Percentiles rank a stretch among this genome's conserved stretches.
phyloP scores from a whole-genome alignment of 805 yeast genomes.

The Yamadazyma insecticola region DNA sequence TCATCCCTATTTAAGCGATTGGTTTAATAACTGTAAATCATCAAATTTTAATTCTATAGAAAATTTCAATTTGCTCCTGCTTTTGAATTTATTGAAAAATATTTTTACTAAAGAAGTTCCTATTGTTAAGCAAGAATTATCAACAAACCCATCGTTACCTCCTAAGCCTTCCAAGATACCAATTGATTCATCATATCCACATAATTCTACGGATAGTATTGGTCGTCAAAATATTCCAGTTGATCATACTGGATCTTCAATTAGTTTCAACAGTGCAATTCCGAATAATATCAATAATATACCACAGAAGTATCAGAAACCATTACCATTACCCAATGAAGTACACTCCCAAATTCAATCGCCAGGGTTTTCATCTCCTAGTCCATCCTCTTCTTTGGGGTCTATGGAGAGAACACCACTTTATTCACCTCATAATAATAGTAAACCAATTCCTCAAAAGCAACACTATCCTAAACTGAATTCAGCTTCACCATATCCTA shows the following conservation, averaged over 20 bases:
- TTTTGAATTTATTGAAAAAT: constrained; percentile 26
- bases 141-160: constrained; percentile 4
- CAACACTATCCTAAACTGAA: too few species aligned
- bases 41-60: constrained; percentile 3
- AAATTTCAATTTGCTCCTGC: constrained; percentile 23
- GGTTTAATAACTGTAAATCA: constrained; percentile 34
- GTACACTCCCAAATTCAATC: neutral
- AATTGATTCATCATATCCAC: neutral
- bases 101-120: constrained; percentile 43
- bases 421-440: too few species aligned
- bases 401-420: too few species aligned
- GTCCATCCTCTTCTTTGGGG: neutral
- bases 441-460: too few species aligned
- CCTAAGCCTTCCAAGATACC: constrained; percentile 14
- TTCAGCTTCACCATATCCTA: neutral
- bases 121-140: constrained; percentile 26
- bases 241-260: neutral
- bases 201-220: neutral
- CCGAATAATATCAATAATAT: constrained; percentile 1
- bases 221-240: neutral
- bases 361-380: neutral
- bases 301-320: constrained; percentile 23
- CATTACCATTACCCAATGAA: constrained; percentile 22
- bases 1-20: constrained; percentile 60
- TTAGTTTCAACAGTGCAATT: constrained; percentile 9